These are phyloP conservation scores for Hanseniaspora taiwanica DNA, from an alignment of 805 yeast genomes.

Conservation along the genomic window DNA sequence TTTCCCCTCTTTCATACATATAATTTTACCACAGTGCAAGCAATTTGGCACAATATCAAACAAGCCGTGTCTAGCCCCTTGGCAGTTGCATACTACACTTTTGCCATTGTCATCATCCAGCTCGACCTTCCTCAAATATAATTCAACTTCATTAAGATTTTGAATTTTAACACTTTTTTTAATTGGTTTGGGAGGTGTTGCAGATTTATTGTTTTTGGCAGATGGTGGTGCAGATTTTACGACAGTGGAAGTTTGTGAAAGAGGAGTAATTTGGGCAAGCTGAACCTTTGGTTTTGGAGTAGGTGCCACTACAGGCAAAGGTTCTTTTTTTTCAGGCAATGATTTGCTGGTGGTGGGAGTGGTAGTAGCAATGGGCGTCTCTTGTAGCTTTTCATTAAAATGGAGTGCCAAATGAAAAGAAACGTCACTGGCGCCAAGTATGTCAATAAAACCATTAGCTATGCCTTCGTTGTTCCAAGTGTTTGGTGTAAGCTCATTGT, in stretches of 20 bases:
- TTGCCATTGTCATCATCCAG: constrained; percentile 14
- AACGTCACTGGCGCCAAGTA: constrained; percentile 21
- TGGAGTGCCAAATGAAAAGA: constrained; percentile 20
- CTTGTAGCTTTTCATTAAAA: constrained; percentile 15
- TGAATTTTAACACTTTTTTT: constrained; percentile 25
- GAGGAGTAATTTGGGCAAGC: no score
- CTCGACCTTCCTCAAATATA: constrained; percentile 43
- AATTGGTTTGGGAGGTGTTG: no score
- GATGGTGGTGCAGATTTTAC: no score
- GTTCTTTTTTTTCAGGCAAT: no score
- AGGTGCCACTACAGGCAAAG: no score
- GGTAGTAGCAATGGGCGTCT: no score
- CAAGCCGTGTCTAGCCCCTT: constrained; percentile 78
- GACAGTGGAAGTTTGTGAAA: no score
- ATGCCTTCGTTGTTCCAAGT: constrained; percentile 7
- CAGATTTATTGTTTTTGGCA: no score
- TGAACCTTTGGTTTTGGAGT: no score
- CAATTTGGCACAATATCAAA: constrained; percentile 90
- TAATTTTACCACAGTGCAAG: constrained; percentile 83
- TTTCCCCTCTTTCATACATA: constrained; percentile 74
- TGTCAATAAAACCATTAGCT: constrained; percentile 19
- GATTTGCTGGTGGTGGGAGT: no score
- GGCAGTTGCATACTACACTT: constrained; percentile 50
- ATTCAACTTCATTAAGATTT: constrained; percentile 51
- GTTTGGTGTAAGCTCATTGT: not conserved